phyloP scores from a whole-genome alignment of 306 rosid species.

The Acmispon strigosus region DNA sequence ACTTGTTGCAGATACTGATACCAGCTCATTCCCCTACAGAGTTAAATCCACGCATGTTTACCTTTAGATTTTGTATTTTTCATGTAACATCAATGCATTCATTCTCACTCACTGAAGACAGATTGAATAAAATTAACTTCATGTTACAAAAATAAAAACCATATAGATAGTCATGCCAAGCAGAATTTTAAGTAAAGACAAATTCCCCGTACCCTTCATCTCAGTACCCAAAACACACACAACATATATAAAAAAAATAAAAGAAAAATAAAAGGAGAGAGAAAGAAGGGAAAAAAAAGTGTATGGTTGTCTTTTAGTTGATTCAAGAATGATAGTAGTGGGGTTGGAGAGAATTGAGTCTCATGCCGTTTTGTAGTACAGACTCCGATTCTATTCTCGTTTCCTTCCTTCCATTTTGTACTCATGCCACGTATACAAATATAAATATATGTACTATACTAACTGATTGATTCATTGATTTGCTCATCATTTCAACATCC shows the following conservation, averaged over 20 bases:
- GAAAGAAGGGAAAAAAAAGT: slow-evolving; percentile 5
- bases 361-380: background rate
- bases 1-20: too few species aligned
- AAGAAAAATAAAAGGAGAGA: background rate
- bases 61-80: too few species aligned
- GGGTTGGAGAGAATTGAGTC: slow-evolving; percentile 18
- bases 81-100: too few species aligned
- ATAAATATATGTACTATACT: too few species aligned
- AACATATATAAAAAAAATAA: background rate
- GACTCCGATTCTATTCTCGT: background rate
- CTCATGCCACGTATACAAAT: background rate
- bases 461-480: too few species aligned
- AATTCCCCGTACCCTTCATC: background rate
- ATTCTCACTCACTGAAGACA: too few species aligned
- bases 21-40: too few species aligned
- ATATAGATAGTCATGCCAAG: background rate
- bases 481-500: slow-evolving; percentile 31
- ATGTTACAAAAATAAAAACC: too few species aligned
- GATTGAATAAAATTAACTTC: too few species aligned
- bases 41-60: too few species aligned
- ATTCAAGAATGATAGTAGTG: background rate
- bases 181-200: background rate
- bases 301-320: slow-evolving; percentile 22
- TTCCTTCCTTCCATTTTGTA: background rate
- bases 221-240: background rate